Evolutionary conservation across 768 basidiomycete species (phyloP).

Genomic region (Calocybe gangraenosa): DNA sequence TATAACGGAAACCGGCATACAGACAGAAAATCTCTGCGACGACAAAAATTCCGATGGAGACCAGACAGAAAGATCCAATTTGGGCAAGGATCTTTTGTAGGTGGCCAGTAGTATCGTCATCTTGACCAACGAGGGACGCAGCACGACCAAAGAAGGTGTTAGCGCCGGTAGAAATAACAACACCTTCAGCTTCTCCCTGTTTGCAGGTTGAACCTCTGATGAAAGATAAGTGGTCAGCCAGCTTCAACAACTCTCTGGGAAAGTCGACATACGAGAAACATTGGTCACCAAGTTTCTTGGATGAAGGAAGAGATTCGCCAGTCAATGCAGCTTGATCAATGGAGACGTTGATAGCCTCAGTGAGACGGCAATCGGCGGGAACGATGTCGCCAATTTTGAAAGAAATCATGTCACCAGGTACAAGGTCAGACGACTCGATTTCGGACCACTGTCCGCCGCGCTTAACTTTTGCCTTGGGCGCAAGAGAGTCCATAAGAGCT

Average conservation of each 20-base stretch:
- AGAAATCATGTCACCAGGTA: slow-evolving; percentile 92
- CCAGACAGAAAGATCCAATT: slow-evolving; percentile 96
- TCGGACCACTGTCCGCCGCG: slow-evolving; percentile 83
- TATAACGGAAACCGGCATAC: slow-evolving; percentile 88
- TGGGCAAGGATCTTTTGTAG: slow-evolving; percentile 98
- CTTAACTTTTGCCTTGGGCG: slow-evolving; percentile 94
- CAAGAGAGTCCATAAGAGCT: slow-evolving; percentile 98
- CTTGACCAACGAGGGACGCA: slow-evolving; percentile 94
- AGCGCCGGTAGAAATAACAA: slow-evolving; percentile 96
- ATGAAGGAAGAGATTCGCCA: slow-evolving; percentile 91
- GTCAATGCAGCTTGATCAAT: slow-evolving; percentile 99
- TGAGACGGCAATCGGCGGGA: slow-evolving; percentile 95
- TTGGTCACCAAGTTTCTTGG: slow-evolving; percentile 92
- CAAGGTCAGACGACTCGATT: slow-evolving; percentile 85
- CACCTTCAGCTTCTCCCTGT: slow-evolving; percentile 98
- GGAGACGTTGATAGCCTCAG: slow-evolving; percentile 94
- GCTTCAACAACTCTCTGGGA: slow-evolving; percentile 1
- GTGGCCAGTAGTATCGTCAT: slow-evolving; percentile 97
- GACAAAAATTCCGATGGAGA: slow-evolving; percentile 95
- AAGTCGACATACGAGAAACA: slow-evolving; percentile 84
- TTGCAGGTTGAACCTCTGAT: slow-evolving; percentile 93
- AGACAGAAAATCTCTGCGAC: slow-evolving; percentile 90
- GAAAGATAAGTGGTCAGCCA: slow-evolving; percentile 7
- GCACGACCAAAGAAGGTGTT: slow-evolving; percentile 99
- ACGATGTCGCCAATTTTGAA: slow-evolving; percentile 99